Evolutionary conservation across 805 yeast species (phyloP).

Genomic region (Kregervanrija delftensis): DNA sequence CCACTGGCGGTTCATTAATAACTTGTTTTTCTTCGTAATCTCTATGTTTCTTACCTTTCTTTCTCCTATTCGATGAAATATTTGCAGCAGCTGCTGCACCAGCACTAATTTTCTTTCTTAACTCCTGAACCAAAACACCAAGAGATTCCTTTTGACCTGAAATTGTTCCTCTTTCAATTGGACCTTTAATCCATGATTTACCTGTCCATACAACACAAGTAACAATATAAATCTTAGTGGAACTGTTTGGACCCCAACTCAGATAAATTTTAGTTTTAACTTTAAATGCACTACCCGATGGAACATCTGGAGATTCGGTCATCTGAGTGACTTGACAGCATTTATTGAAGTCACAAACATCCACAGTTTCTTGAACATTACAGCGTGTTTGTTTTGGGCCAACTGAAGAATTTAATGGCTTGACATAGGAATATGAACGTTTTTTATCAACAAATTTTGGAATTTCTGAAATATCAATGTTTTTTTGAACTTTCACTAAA

Average conservation of each 20-base stretch:
- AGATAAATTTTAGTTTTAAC: conserved; percentile 52
- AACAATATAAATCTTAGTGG: conserved; percentile 45
- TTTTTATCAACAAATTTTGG: conserved; percentile 30
- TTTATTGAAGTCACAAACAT: conserved; percentile 42
- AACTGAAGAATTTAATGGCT: conserved; percentile 60
- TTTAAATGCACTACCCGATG: conserved; percentile 63
- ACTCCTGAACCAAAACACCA: conserved; percentile 38
- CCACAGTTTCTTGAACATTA: conserved; percentile 52
- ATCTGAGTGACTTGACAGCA: conserved; percentile 45
- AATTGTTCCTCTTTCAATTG: conserved; percentile 68
- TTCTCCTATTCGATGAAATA: conserved; percentile 14
- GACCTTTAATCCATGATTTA: conserved; percentile 71
- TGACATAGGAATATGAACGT: conserved; percentile 49
- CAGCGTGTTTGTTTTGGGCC: conserved; percentile 77
- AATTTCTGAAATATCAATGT: conserved; percentile 48
- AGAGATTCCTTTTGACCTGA: conserved; percentile 65
- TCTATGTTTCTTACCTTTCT: conserved; percentile 5
- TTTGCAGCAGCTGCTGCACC: conserved; percentile 20
- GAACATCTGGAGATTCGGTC: conserved; percentile 77
- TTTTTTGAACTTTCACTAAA: conserved; percentile 54
- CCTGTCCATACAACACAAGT: conserved; percentile 65
- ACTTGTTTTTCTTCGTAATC: conserved; percentile 9
- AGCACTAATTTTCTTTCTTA: conserved; percentile 32
- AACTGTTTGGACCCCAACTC: conserved; percentile 56
- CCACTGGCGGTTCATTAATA: not conserved